phyloP scores from a whole-genome alignment of 257 asterid species.

The Haberlea rhodopensis region DNA sequence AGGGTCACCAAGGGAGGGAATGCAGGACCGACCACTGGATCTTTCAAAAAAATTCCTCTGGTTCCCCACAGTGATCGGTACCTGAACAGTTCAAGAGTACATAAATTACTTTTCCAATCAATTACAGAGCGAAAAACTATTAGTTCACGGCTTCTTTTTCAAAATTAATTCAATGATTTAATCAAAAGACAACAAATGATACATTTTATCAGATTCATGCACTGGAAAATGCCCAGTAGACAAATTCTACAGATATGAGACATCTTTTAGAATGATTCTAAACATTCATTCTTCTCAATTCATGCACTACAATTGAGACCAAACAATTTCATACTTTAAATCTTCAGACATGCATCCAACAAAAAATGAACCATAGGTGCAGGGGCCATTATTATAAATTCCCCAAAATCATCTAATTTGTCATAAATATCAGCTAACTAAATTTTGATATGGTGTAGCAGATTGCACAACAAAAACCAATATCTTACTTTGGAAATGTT shows the following conservation, averaged over 20 bases:
- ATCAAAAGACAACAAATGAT: not conserved
- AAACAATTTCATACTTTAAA: no score
- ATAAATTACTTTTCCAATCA: not conserved
- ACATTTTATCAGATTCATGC: no score
- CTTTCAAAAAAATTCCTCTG: conserved; percentile 16
- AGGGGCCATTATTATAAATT: no score
- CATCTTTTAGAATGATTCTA: not conserved
- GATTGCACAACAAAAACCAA: no score
- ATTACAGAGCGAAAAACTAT: not conserved
- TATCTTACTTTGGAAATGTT: no score
- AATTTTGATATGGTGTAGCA: no score
- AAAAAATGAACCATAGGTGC: no score
- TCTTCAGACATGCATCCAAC: no score
- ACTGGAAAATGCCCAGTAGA: not conserved
- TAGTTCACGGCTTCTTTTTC: not conserved
- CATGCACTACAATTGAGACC: no score
- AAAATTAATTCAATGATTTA: not conserved
- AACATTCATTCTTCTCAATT: no score
- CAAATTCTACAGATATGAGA: not conserved
- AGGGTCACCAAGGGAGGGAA: not conserved
- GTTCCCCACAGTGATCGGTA: conserved; percentile 17
- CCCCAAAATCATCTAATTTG: no score
- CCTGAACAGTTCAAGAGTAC: conserved; percentile 20
- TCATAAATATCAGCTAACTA: no score
- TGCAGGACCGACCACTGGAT: conserved; percentile 18